phyloP scores from a whole-genome alignment of 495 filamentous ascomycete species.

The Haplographium delicatum region DNA sequence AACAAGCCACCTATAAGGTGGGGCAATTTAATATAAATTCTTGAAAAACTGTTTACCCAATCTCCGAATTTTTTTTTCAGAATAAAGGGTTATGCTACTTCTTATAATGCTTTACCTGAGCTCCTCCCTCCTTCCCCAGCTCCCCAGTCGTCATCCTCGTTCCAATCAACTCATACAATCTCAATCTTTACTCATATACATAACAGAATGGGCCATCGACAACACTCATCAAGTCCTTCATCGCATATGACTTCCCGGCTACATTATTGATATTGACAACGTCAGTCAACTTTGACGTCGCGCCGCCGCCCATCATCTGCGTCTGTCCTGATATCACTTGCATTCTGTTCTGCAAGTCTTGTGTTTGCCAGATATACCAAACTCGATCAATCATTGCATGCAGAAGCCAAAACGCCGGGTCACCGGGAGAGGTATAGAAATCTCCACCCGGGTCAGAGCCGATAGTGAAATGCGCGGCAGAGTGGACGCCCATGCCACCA shows the following conservation, averaged over 20 bases:
- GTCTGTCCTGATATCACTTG: constrained; percentile 35
- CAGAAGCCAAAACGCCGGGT: constrained; percentile 58
- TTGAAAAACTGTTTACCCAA: too few species aligned
- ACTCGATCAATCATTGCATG: constrained; percentile 18
- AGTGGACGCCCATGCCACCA: constrained; percentile 50
- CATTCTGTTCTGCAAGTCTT: constrained; percentile 32
- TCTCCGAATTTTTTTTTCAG: too few species aligned
- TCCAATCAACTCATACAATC: too few species aligned
- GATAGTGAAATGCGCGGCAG: constrained; percentile 12
- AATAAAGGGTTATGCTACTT: too few species aligned
- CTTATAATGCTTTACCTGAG: too few species aligned
- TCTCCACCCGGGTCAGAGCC: constrained; percentile 33
- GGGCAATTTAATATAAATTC: too few species aligned
- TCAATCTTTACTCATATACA: constrained; percentile 44
- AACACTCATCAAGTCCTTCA: constrained; percentile 39
- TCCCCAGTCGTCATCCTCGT: too few species aligned
- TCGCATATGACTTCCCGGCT: constrained; percentile 32
- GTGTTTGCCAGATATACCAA: constrained; percentile 39
- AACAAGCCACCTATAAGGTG: too few species aligned
- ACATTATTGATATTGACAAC: constrained; percentile 37
- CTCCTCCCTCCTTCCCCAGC: too few species aligned
- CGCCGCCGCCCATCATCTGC: constrained; percentile 31
- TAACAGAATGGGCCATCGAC: constrained; percentile 47
- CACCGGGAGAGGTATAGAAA: constrained; percentile 52
- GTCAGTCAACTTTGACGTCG: constrained; percentile 36